Evolutionary conservation across 441 rosid species (phyloP), one percentile per base, ranked within the genome.

Genomic region (Theobroma grandiflorum): DNA sequence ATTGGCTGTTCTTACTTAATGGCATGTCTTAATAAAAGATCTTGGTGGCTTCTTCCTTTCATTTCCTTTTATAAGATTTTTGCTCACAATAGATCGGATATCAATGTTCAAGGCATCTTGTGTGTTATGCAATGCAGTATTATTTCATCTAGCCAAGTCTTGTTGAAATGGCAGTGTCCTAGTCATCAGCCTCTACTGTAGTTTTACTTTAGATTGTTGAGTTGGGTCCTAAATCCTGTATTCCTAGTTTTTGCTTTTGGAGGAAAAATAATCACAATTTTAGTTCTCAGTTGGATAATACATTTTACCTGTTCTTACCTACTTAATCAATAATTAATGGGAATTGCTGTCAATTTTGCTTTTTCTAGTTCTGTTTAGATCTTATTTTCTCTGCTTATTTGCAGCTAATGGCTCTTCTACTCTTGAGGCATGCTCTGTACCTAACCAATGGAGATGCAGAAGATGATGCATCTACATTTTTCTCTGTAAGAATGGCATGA

Each of bases 351-450:
- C 63, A 78, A 8, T 11, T 33, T 72, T 52, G 16, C 49, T 40
- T 26, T 2, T 72, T 31, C 55, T 35, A 18, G n/a, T 35, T 67
- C 61, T 50, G 26, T 38, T 68, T 2, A 8, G 22, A 33, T 20
- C 65, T 66, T 22, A 66, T 72, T 26, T 76, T 75, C 75, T 55
- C 18, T 20, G 61, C 50, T 67, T 26, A 31, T 76, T 82, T 80
- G 82, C 91, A 92, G 97, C 80, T 93, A 80, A 91, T 93, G 97
- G 97, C 95, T 47, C 95, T 93, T 80, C 80, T 93, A 47, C 89
- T 93, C 63, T 84, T 93, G 82, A 86, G 97, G 83, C 93, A 93
- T 85, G 97, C 95, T 33, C 85, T 93, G 53, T 86, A 85, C 77
- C 87, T 91, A 81, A 87, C 90, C 66, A 83, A 83, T 81, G 86